Percentiles rank a stretch among this genome's conserved stretches.
Conservation (phyloP, 352 stramenopile genomes). For the Globisporangium paddicum region DNA sequence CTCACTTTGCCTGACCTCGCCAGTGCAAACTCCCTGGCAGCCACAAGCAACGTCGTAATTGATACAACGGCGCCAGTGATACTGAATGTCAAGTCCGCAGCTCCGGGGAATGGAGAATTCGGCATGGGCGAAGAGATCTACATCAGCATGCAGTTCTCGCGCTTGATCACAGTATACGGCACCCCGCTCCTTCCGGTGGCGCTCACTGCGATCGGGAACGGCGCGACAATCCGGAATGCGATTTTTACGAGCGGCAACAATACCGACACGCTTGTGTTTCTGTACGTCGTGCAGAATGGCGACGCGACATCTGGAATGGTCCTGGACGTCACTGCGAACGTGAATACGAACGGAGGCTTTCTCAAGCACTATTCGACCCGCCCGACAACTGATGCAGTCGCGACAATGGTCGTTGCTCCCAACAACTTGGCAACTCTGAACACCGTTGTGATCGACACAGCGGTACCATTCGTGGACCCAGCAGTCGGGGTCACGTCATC, state of each 20-base stretch:
- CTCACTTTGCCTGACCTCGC: slow-evolving; percentile 49
- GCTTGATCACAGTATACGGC: slow-evolving; percentile 61
- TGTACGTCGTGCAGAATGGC: slow-evolving; percentile 60
- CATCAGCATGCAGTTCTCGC: slow-evolving; percentile 55
- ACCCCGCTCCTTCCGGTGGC: slow-evolving; percentile 40
- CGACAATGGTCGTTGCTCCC: slow-evolving; percentile 39
- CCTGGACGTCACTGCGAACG: slow-evolving; percentile 46
- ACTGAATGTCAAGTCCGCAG: slow-evolving; percentile 36
- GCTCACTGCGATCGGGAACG: slow-evolving; percentile 38
- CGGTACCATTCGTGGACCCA: slow-evolving; percentile 46
- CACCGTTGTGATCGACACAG: slow-evolving; percentile 59
- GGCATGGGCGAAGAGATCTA: slow-evolving; percentile 59
- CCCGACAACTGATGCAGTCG: slow-evolving; percentile 50
- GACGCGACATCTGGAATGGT: slow-evolving; percentile 29
- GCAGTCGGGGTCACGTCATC: slow-evolving; percentile 46
- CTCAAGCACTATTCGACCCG: slow-evolving; percentile 70
- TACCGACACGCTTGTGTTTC: slow-evolving; percentile 56
- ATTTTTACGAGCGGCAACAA: slow-evolving; percentile 63
- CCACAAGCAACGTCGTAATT: slow-evolving; percentile 54
- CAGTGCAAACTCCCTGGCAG: slow-evolving; percentile 35
- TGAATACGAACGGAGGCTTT: slow-evolving; percentile 59
- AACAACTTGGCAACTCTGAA: slow-evolving; percentile 53
- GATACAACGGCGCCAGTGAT: slow-evolving; percentile 68
- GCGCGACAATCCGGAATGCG: slow-evolving; percentile 28
- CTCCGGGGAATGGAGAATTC: slow-evolving; percentile 63